Base-by-base conservation (phyloP, 176 grass and related monocot species). In the Secale cereale region DNA sequence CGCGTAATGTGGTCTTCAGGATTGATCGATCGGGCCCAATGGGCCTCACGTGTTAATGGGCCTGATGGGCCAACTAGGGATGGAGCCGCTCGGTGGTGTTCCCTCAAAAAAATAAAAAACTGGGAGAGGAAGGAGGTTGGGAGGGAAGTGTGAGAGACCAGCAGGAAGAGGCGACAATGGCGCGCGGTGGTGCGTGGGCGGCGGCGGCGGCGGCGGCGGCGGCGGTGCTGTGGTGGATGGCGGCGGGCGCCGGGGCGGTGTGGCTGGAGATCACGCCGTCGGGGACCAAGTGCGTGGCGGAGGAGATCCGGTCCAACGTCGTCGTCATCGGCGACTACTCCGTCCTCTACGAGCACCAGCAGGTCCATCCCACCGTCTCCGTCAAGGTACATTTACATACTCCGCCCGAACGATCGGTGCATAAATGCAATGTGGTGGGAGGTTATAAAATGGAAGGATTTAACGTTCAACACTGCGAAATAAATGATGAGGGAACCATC, bases 281-380 rank as follows among this genome's bases (percentile, higher is more conserved):
- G 14, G 89, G 80, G 39, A 71, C 85, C 19, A 94, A 97, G 70
- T 97, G 92, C 81, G 73, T 94, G 32, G 90, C 87, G 63, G 92
- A 97, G 89, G 92, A 97, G 85, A 97, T 97, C 84, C 89, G 90
- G 39, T 80, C 85, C 32, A 97, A 97, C 50, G 83, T 94, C 39
- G 90, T 94, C 84, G 80, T 97, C 65, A 88, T 97, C 29, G 92
- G 79, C 66, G 92, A 97, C 75, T 97, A 97, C 85, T 69, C 82
- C 45, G 83, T 97, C 78, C 64, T 92, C 60, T 86, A 78, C n/a
- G 90, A 86, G 60, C 85, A 90, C 60, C 82, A 87, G 39, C 83
- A 82, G n/a, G 45, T 39, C 79, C 84, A 76, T 37, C 82, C 81
- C 78, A 94, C 92, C 83, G 79, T 94, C 82, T 45, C 87, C 70